Conservation (phyloP, 768 basidiomycete species). For the Rhizopogon sp. region DNA sequence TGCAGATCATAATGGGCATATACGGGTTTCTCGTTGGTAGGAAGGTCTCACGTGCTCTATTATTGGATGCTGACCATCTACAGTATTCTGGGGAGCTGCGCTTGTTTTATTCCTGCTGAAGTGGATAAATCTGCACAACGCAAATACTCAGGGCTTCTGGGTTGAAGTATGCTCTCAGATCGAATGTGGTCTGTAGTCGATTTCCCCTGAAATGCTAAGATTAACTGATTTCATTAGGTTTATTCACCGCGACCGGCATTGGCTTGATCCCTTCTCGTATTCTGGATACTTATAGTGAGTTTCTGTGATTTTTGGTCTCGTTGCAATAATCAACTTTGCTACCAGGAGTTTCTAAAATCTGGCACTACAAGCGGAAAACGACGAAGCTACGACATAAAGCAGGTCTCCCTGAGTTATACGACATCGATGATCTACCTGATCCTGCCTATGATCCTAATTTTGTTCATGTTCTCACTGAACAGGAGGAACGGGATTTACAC, state of each 20-base stretch:
- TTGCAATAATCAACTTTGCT: not conserved
- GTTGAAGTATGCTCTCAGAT: constrained; percentile 75
- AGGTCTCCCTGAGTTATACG: constrained; percentile 63
- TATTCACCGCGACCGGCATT: constrained; percentile 79
- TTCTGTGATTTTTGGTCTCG: not conserved
- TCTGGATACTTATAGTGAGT: constrained; percentile 70
- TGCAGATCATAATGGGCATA: constrained; percentile 42
- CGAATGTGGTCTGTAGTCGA: constrained; percentile 52
- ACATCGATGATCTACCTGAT: constrained; percentile 79
- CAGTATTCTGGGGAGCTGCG: constrained; percentile 85
- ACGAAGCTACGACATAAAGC: constrained; percentile 52
- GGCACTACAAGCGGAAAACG: constrained; percentile 63
- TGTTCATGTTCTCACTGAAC: constrained; percentile 62
- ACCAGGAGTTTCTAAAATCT: constrained; percentile 68
- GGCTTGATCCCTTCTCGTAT: constrained; percentile 74
- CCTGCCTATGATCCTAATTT: constrained; percentile 67
- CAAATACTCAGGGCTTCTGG: constrained; percentile 73
- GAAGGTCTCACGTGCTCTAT: constrained; percentile 10
- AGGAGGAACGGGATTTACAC: constrained; percentile 60
- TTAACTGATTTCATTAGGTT: constrained; percentile 33
- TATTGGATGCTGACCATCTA: not conserved
- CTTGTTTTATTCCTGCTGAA: constrained; percentile 69
- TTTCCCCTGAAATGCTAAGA: not conserved
- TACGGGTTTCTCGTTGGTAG: constrained; percentile 73
- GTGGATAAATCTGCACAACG: constrained; percentile 67